These are phyloP conservation scores for Hemisphaericaspora subhashii DNA, from an alignment of 1,139 yeast genomes.

Conservation along the genomic window DNA sequence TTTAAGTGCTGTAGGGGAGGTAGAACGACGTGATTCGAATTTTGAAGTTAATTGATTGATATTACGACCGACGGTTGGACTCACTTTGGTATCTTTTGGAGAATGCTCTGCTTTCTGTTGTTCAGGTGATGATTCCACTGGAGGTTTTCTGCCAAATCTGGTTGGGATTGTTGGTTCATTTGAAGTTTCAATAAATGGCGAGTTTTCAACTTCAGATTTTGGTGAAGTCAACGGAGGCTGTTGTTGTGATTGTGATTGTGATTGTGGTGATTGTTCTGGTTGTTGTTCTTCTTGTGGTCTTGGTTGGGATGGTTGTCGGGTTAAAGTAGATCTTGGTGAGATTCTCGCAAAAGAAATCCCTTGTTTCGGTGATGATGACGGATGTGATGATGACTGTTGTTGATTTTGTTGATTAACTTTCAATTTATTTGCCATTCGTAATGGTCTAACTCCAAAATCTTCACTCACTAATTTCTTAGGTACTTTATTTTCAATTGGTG, in stretches of 20 bases:
- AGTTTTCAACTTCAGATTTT: not conserved
- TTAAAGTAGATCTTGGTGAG: slow-evolving; percentile 3
- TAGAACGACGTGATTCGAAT: slow-evolving; percentile 16
- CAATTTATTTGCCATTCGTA: slow-evolving; percentile 55
- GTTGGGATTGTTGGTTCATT: not conserved
- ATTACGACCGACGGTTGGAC: not conserved
- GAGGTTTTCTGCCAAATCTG: not conserved
- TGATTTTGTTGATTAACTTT: slow-evolving; percentile 12
- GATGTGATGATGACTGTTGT: not conserved
- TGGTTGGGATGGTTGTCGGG: not conserved
- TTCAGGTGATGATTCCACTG: not conserved
- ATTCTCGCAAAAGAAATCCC: slow-evolving; percentile 4
- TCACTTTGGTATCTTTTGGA: not conserved
- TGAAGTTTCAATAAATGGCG: not conserved
- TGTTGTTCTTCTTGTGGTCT: not conserved
- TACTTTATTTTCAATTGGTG: slow-evolving; percentile 11
- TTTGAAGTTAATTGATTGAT: slow-evolving; percentile 15
- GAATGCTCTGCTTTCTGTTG: no score
- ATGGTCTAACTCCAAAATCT: slow-evolving; percentile 52
- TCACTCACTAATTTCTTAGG: slow-evolving; percentile 8
- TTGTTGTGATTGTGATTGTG: not conserved
- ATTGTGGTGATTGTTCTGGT: not conserved
- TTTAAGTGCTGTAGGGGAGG: slow-evolving; percentile 19
- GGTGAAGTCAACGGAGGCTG: not conserved
- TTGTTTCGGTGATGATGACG: not conserved